These are phyloP conservation scores for Phytophthora agathidicida DNA, from an alignment of 352 stramenopile genomes.

Conservation along the genomic window DNA sequence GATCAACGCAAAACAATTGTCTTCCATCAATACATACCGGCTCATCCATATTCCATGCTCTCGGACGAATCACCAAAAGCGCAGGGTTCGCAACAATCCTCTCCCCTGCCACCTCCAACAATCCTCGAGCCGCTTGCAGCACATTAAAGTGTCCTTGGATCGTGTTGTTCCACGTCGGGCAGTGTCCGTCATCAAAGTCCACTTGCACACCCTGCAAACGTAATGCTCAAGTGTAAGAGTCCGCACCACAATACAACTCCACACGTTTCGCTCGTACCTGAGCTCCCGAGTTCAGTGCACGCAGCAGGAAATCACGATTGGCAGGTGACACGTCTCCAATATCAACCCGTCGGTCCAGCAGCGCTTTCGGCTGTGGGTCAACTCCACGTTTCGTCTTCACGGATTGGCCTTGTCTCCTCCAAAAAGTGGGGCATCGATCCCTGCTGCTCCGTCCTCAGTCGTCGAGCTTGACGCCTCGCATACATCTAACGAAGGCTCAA, in stretches of 20 bases:
- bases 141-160: conserved; percentile 93
- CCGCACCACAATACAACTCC: neutral
- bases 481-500: conserved; percentile 75
- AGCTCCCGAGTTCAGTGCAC: conserved; percentile 94
- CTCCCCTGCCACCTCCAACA: conserved; percentile 36
- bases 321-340: conserved; percentile 92
- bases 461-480: conserved; percentile 52
- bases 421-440: conserved; percentile 86
- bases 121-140: conserved; percentile 87
- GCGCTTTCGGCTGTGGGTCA: conserved; percentile 61
- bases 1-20: neutral
- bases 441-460: conserved; percentile 70
- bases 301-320: conserved; percentile 92
- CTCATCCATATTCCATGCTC: conserved; percentile 97
- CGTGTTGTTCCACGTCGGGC: conserved; percentile 93
- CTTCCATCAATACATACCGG: conserved; percentile 42
- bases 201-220: conserved; percentile 74
- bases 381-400: conserved; percentile 70
- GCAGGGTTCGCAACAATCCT: conserved; percentile 48
- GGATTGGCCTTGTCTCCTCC: conserved; percentile 62
- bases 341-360: conserved; percentile 93
- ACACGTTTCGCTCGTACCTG: conserved; percentile 40
- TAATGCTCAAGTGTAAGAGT: neutral
- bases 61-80: conserved; percentile 92
- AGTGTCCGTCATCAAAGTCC: conserved; percentile 82